Base-by-base conservation (phyloP, 352 stramenopile genomes). In the Thalassiosira livingstoniorum region DNA sequence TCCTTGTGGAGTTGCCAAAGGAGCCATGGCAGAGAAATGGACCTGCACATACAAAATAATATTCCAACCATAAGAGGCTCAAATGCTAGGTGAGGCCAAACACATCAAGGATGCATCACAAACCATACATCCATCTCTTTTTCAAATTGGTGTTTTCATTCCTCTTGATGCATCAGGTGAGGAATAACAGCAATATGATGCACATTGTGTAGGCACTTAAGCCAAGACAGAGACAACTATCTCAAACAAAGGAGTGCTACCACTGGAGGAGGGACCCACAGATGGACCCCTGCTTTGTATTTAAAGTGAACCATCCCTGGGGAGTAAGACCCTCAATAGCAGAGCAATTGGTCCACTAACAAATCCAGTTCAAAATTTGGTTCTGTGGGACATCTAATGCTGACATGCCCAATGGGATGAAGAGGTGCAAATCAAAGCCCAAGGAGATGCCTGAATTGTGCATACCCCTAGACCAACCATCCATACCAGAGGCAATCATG, bases 121-220 rank as follows among this genome's bases (percentile, higher is more conserved):
- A 65, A 65, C 2, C 57, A 58, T 34, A 2, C 29, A 43, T 4
- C 57, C 57, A n/a, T n/a, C n/a, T 65, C 57, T 25, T 65, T 65
- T 43, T 65, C 15, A 43, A 42, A 42, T 15, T 11, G 11, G 23
- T 15, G 23, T 37, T 25, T 43, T 25, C 57, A 65, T 25, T 65
- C 11, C 29, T 65, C 57, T 21, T 65, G 29, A 65, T 65, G 32
- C 57, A 65, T 25, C 10, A 65, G 34, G n/a, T 25, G n/a, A 15
- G 29, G 57, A 43, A 65, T 65, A 10, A 63, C 10, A 65, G 32
- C 15, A 43, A 55, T 65, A n/a, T n/a, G n/a, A n/a, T n/a, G n/a
- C n/a, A n/a, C n/a, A n/a, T n/a, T n/a, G n/a, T n/a, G n/a, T n/a
- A n/a, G n/a, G n/a, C n/a, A n/a, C n/a, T n/a, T n/a, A n/a, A n/a